Conservation (phyloP, 257 asterid species). For the Salvia hispanica region DNA sequence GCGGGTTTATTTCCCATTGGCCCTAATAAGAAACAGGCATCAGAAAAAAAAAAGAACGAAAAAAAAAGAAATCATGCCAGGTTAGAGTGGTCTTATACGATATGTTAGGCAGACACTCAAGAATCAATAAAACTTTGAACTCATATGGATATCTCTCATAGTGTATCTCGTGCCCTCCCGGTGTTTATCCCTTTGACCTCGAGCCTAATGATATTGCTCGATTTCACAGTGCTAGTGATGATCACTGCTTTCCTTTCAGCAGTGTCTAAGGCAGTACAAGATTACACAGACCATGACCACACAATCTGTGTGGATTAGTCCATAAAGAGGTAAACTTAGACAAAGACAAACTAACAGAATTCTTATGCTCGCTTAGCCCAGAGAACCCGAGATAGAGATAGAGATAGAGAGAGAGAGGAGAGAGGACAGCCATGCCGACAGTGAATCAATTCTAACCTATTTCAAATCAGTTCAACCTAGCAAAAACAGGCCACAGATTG, state of each 20-base stretch:
- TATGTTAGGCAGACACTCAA: neutral
- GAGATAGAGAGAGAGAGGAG: too few relatives aligned
- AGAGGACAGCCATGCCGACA: neutral
- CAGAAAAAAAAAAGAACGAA: neutral
- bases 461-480: too few relatives aligned
- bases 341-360: neutral
- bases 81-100: neutral
- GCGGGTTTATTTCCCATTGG: conserved; percentile 79
- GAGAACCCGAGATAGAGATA: neutral
- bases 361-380: neutral
- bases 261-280: neutral
- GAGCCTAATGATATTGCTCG: neutral
- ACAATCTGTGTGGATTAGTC: neutral
- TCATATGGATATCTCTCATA: neutral
- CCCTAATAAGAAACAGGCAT: conserved; percentile 17
- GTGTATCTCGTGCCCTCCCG: too few relatives aligned
- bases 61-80: neutral
- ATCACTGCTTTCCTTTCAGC: neutral
- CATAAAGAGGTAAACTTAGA: neutral
- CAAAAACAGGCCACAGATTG: too few relatives aligned
- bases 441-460: too few relatives aligned
- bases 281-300: neutral
- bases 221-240: neutral
- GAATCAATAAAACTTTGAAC: neutral
- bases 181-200: neutral